Percentiles rank a stretch among this genome's conserved stretches.
Evolutionary conservation across 805 yeast genomes (phyloP).

Genomic region (Lipomyces lipofer): DNA sequence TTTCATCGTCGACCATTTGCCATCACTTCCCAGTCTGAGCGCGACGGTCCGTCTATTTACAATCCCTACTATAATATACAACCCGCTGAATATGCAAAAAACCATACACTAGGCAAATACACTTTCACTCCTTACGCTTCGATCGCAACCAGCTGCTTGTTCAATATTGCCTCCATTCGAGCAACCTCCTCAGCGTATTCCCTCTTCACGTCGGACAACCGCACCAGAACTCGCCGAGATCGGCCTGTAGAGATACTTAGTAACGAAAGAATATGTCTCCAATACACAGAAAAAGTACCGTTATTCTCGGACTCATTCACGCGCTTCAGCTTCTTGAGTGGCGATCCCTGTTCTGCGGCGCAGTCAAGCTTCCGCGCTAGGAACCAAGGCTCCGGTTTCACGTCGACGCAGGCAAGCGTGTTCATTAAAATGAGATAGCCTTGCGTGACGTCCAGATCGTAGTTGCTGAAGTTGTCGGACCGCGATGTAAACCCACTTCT

Average conservation of each 20-base stretch:
- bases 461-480: conserved; percentile 9
- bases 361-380: conserved; percentile 26
- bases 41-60: no score
- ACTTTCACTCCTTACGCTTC: background rate
- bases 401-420: conserved; percentile 33
- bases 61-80: no score
- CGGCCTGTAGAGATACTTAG: background rate
- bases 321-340: background rate
- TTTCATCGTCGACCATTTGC: no score
- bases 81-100: no score
- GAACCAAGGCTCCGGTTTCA: conserved; percentile 46
- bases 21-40: no score
- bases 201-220: conserved; percentile 19
- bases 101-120: no score
- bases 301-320: background rate
- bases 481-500: conserved; percentile 21
- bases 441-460: conserved; percentile 29
- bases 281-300: no score
- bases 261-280: background rate
- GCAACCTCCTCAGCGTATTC: conserved; percentile 23
- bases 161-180: conserved; percentile 24
- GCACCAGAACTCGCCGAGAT: conserved; percentile 15
- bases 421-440: conserved; percentile 31
- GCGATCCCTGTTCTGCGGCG: background rate
- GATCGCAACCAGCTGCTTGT: conserved; percentile 11